Percentiles rank a stretch among this genome's conserved stretches.
phyloP scores from a whole-genome alignment of 257 asterid species.

The Asclepias syriaca region DNA sequence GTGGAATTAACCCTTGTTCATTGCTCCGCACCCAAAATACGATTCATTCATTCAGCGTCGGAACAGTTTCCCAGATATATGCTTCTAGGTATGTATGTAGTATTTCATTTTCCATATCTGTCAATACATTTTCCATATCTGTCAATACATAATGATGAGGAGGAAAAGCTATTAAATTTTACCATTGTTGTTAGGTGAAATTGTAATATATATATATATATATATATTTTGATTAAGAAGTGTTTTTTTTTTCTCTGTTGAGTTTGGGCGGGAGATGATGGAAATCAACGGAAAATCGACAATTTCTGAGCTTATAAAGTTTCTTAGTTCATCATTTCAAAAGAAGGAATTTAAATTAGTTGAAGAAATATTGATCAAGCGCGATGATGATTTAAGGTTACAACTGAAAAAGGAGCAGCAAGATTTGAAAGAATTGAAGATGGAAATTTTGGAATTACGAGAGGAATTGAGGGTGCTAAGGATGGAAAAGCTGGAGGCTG shows the following conservation, averaged over 20 bases:
- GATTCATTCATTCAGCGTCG: too few relatives aligned
- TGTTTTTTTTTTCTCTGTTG: not conserved
- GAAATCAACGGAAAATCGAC: slow-evolving; percentile 6
- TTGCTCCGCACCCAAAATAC: too few relatives aligned
- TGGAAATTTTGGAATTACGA: not conserved
- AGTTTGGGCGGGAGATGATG: not conserved
- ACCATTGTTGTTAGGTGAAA: not conserved
- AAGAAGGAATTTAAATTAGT: slow-evolving; percentile 24
- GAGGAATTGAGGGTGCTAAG: not conserved
- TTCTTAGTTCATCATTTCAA: slow-evolving; percentile 19
- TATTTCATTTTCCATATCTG: too few relatives aligned
- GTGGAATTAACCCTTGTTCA: too few relatives aligned
- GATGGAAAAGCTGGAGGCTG: not conserved
- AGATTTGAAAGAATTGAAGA: not conserved
- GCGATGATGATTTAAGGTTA: slow-evolving; percentile 18
- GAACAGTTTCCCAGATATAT: too few relatives aligned
- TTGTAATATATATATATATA: too few relatives aligned
- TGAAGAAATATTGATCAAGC: slow-evolving; percentile 19
- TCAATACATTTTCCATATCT: too few relatives aligned
- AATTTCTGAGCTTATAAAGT: slow-evolving; percentile 26
- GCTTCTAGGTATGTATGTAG: too few relatives aligned
- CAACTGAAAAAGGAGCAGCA: slow-evolving; percentile 26
- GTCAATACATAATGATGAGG: not conserved
- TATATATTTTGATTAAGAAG: not conserved
- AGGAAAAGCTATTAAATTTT: not conserved